These are phyloP conservation scores for Cladosporium colombiae DNA, from an alignment of 2,329 filamentous ascomycete genomes.

Conservation along the genomic window DNA sequence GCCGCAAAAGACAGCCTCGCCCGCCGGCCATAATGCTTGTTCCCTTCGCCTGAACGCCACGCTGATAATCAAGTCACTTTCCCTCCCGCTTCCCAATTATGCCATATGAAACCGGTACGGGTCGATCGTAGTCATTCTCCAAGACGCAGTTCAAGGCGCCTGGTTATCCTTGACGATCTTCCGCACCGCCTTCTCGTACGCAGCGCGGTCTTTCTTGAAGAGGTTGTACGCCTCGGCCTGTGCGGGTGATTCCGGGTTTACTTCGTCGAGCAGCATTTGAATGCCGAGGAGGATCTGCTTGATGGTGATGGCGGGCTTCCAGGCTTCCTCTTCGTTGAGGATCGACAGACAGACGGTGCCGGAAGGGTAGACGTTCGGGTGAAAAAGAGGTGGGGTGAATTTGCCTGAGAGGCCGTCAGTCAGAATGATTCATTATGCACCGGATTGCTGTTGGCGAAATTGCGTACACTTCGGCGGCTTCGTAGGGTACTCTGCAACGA, in stretches of 20 bases:
- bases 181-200: conserved; percentile 86
- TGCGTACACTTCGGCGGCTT: conserved; percentile 95
- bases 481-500: conserved; percentile 81
- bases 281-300: conserved; percentile 97
- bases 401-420: conserved; percentile 65
- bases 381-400: conserved; percentile 93
- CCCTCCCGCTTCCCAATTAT: not conserved
- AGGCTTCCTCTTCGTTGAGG: conserved; percentile 95
- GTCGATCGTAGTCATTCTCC: not conserved
- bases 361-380: conserved; percentile 97
- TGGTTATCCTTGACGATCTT: conserved; percentile 89
- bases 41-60: conserved; percentile 18
- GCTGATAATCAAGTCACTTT: conserved; percentile 14
- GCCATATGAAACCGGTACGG: not conserved
- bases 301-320: conserved; percentile 98
- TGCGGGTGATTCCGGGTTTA: conserved; percentile 93
- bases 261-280: conserved; percentile 92
- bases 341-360: conserved; percentile 97
- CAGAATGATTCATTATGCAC: conserved; percentile 21
- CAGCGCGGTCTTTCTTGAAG: conserved; percentile 83
- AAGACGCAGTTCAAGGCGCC: conserved; percentile 51
- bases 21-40: not conserved
- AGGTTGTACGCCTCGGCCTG: conserved; percentile 97
- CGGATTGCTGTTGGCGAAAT: not conserved
- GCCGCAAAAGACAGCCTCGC: not conserved